These are phyloP conservation scores for Pelargonium nanum DNA, from an alignment of 345 rosid species.

Conservation along the genomic window DNA sequence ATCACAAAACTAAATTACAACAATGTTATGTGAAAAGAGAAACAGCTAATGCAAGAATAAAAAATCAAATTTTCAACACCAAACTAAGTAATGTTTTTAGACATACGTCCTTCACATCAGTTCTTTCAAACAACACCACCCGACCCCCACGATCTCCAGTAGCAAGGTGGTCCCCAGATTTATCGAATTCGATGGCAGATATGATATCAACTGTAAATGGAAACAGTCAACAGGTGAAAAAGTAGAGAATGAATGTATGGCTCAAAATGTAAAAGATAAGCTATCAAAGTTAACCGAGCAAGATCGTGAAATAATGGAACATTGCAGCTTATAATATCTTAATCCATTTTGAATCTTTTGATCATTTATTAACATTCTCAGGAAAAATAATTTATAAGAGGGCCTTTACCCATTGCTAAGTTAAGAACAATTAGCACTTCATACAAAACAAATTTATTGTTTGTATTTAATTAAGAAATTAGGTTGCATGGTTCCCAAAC, in stretches of 20 bases:
- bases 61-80: background rate
- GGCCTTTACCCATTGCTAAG: too few relatives aligned
- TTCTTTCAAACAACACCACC: slow-evolving; percentile 88
- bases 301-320: too few relatives aligned
- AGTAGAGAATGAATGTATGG: background rate
- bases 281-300: background rate
- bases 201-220: slow-evolving; percentile 73
- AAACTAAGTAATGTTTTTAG: background rate
- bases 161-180: slow-evolving; percentile 71
- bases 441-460: too few relatives aligned
- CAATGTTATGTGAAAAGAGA: slow-evolving; percentile 2
- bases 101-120: slow-evolving; percentile 51
- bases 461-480: too few relatives aligned
- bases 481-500: too few relatives aligned
- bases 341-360: too few relatives aligned
- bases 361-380: too few relatives aligned
- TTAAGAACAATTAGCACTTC: too few relatives aligned
- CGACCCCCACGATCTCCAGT: slow-evolving; percentile 98
- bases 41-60: slow-evolving; percentile 3
- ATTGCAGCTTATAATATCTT: too few relatives aligned
- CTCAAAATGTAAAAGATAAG: background rate
- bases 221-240: slow-evolving; percentile 10
- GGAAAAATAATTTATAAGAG: too few relatives aligned
- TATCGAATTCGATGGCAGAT: slow-evolving; percentile 83
- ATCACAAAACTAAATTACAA: slow-evolving; percentile 10